Base-by-base conservation (phyloP, 2,329 filamentous ascomycete species). In the Amesomyces nigricolor region DNA sequence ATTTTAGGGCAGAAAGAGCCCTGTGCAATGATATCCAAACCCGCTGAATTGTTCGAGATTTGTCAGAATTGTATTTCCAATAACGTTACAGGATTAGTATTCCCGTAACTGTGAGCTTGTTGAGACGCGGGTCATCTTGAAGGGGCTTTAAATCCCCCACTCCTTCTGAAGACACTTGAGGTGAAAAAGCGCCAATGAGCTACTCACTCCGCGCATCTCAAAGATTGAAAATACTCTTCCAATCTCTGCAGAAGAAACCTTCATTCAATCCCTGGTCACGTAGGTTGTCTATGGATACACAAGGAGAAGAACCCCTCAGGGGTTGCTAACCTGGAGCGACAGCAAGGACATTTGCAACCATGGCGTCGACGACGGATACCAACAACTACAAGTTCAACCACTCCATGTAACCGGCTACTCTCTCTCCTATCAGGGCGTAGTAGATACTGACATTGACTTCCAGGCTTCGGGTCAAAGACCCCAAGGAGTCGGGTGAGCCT, bases 391-490 rank as follows among this genome's bases (percentile, higher is more conserved):
- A 94, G 72, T 78, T 87, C 70, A 92, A 94, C 73, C 89, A 94
- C 77, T 88, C 88, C 55, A 97, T 97, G 92, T 83, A 68, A 68
- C 78, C 56, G 13, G 2, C 5, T n/a, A 13, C 16, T 35, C 1
- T 44, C 3, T 48, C 4, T 7, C 16, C 3, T 22, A 19, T n/a
- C 13, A 50, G 3, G 6, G 8, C 0, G 2, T 29, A 4, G 14
- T 11, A 19, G 46, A 13, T 16, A 13, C 42, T 53, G n/a, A 56
- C 51, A 32, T 61, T 50, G 53, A 29, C 50, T 26, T 26, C 22
- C 60, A 94, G 89, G 89, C 78, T 96, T 70, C 87, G 92, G 71
- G 88, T 97, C 68, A 97, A 97, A 74, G 91, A 99, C 74, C 92
- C 92, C 10, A 86, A 91, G 73, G 82, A 79, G 68, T 90, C 87